Percentiles rank a stretch among this genome's conserved stretches.
phyloP scores from a whole-genome alignment of 257 asterid species.

The Coffea canephora region DNA sequence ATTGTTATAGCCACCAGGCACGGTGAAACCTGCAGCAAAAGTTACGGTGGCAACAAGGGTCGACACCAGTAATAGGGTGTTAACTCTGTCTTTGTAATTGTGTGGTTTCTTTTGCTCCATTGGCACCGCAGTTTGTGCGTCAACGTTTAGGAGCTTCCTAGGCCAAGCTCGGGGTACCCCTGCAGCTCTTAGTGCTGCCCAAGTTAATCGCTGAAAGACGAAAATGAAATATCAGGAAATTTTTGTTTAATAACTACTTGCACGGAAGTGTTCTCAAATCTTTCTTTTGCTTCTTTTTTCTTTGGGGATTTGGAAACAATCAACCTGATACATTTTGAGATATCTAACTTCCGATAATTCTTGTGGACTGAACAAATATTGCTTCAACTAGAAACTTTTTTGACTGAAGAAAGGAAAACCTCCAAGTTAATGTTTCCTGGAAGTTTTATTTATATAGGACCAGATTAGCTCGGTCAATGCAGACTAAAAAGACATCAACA shows the following conservation, averaged over 20 bases:
- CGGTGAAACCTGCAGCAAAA: slow-evolving; percentile 1
- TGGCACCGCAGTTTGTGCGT: background rate
- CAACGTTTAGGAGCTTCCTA: background rate
- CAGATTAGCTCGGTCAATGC: background rate
- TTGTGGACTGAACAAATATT: no score
- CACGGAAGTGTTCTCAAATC: no score
- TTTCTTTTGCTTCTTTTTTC: no score
- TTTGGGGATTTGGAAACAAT: no score
- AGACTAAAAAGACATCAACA: background rate
- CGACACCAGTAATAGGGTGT: background rate
- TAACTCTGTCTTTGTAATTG: background rate
- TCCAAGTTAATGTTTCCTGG: background rate
- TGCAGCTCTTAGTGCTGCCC: background rate
- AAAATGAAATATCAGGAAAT: background rate
- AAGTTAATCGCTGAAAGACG: background rate
- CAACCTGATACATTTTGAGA: no score
- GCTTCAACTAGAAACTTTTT: background rate
- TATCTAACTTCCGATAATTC: no score
- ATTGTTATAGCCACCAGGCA: background rate
- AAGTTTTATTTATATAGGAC: background rate
- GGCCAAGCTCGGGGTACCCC: background rate
- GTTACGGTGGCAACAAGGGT: background rate
- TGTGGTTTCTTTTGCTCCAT: background rate
- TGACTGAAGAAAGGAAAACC: background rate
- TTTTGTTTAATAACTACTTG: no score